phyloP scores from a whole-genome alignment of 2,329 filamentous ascomycete genomes.

The Pseudogymnoascus sp. region DNA sequence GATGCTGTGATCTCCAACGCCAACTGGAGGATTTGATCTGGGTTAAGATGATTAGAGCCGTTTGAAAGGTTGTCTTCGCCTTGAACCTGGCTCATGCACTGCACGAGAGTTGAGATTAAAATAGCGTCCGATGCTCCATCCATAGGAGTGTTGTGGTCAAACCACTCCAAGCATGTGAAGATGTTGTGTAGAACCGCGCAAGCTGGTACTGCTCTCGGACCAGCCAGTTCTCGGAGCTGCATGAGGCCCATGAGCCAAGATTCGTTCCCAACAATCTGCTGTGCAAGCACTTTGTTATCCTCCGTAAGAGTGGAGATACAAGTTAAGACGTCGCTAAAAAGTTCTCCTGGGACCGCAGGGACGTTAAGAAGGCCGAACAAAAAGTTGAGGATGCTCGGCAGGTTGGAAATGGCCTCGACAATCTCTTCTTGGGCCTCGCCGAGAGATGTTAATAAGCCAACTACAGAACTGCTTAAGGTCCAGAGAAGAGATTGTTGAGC shows the following conservation, averaged over 20 bases:
- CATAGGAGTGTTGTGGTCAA: conserved; percentile 40
- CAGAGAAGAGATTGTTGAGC: conserved; percentile 45
- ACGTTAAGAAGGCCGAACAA: conserved; percentile 44
- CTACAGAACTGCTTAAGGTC: conserved; percentile 45
- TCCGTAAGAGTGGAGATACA: conserved; percentile 52
- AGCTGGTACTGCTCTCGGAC: conserved; percentile 43
- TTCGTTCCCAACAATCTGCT: conserved; percentile 43
- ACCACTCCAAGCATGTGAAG: conserved; percentile 45
- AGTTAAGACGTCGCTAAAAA: conserved; percentile 39
- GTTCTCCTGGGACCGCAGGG: conserved; percentile 31
- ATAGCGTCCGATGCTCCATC: conserved; percentile 42
- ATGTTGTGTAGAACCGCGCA: conserved; percentile 56
- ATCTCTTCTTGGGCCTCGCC: conserved; percentile 54
- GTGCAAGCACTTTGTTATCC: conserved; percentile 46
- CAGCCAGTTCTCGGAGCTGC: conserved; percentile 38
- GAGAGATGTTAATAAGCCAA: conserved; percentile 44
- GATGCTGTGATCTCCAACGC: conserved; percentile 55
- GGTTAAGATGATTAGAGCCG: conserved; percentile 17
- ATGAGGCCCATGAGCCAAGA: conserved; percentile 42
- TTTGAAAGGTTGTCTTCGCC: conserved; percentile 17
- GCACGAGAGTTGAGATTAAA: conserved; percentile 37
- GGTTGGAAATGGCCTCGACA: conserved; percentile 42
- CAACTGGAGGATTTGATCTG: conserved; percentile 29
- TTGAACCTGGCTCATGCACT: conserved; percentile 22
- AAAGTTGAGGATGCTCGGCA: conserved; percentile 41